Percentiles rank a stretch among this genome's conserved stretches.
Conservation (phyloP, 2,329 filamentous ascomycete genomes). For the Trichoderma aggressivum region DNA sequence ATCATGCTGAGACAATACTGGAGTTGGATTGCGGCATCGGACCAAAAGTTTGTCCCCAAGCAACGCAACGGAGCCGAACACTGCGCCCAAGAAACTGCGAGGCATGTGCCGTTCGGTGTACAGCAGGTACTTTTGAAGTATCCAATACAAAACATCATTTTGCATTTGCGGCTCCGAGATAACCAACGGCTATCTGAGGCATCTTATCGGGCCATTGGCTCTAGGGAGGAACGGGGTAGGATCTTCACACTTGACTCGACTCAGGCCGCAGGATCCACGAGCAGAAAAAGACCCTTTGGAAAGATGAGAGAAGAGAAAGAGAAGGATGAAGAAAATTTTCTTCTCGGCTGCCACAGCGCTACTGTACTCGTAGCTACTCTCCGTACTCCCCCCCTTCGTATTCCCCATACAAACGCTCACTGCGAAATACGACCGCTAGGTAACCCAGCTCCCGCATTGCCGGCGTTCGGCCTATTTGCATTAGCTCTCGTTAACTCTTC, state of each 20-base stretch:
- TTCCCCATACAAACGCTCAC: neutral
- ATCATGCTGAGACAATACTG: conserved; percentile 10
- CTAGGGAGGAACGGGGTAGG: neutral
- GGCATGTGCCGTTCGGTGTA: neutral
- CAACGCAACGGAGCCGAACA: neutral
- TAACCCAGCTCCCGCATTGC: conserved; percentile 1
- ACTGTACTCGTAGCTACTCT: too few species aligned
- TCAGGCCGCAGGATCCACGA: neutral
- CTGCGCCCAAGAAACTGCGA: neutral
- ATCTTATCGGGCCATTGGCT: conserved; percentile 5
- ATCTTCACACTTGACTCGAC: neutral
- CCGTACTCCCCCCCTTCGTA: neutral
- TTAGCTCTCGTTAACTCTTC: conserved; percentile 2
- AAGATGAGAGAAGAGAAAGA: neutral
- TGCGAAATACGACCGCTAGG: neutral
- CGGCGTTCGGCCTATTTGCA: conserved; percentile 16
- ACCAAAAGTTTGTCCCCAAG: neutral
- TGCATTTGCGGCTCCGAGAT: neutral
- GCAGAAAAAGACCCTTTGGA: neutral
- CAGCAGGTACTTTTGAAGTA: neutral
- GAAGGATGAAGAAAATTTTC: neutral
- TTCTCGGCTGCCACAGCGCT: neutral
- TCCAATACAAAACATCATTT: neutral
- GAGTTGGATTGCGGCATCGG: conserved; percentile 16
- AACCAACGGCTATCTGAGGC: neutral